phyloP scores from a whole-genome alignment of 805 yeast species.

The Cyberlindnera americana region DNA sequence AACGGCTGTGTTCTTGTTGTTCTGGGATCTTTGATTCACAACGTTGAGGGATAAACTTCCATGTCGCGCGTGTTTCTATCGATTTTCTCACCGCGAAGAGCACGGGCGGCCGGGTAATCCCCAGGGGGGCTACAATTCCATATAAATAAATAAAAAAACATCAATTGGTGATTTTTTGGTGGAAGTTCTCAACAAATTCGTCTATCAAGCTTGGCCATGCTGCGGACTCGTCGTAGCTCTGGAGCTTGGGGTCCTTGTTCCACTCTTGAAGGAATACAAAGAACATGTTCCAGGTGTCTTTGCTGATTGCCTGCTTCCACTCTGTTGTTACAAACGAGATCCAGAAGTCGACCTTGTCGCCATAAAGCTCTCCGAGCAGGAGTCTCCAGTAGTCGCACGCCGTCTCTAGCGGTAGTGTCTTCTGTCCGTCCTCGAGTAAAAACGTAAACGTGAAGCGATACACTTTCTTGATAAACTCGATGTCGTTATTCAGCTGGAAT shows the following conservation, averaged over 20 bases:
- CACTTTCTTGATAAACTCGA: slow-evolving; percentile 47
- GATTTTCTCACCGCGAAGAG: too few species aligned
- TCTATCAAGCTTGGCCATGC: slow-evolving; percentile 94
- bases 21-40: too few species aligned
- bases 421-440: slow-evolving; percentile 56
- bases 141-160: too few species aligned
- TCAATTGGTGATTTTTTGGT: background rate
- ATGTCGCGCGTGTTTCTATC: too few species aligned
- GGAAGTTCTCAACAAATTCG: slow-evolving; percentile 63
- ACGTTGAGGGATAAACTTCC: too few species aligned
- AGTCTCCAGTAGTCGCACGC: slow-evolving; percentile 79
- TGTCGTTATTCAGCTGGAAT: slow-evolving; percentile 32
- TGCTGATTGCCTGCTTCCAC: slow-evolving; percentile 49
- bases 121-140: too few species aligned
- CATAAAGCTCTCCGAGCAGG: slow-evolving; percentile 40
- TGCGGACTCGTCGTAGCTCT: slow-evolving; percentile 68
- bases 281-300: slow-evolving; percentile 86
- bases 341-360: slow-evolving; percentile 50
- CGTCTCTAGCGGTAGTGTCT: slow-evolving; percentile 49
- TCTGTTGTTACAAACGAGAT: slow-evolving; percentile 44
- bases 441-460: slow-evolving; percentile 73
- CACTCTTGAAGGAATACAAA: slow-evolving; percentile 56
- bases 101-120: slow-evolving; percentile 6
- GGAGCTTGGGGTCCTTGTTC: slow-evolving; percentile 49
- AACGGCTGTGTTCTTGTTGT: too few species aligned